Percentiles rank a stretch among this genome's conserved stretches.
Evolutionary conservation across 2,329 filamentous ascomycete species (phyloP).

Genomic region (Aotearoamyces nothofagi): DNA sequence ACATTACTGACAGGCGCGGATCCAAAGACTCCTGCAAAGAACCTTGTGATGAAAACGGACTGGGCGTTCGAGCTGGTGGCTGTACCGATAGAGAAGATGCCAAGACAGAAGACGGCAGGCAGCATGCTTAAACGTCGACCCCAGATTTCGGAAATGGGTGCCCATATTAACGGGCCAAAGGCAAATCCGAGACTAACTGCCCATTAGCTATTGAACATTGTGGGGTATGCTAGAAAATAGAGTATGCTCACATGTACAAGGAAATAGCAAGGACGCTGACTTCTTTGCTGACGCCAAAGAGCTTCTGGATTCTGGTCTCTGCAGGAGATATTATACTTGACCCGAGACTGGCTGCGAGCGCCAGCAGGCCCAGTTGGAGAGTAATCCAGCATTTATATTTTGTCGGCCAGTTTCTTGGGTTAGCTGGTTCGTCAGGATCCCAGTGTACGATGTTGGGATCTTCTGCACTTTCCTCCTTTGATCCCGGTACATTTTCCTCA

Average conservation of each 20-base stretch:
- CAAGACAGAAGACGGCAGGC: slow-evolving; percentile 38
- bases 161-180: slow-evolving; percentile 42
- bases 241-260: slow-evolving; percentile 24
- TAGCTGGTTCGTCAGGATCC: slow-evolving; percentile 21
- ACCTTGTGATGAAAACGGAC: slow-evolving; percentile 48
- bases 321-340: slow-evolving; percentile 35
- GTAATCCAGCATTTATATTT: slow-evolving; percentile 31
- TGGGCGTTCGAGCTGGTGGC: slow-evolving; percentile 40
- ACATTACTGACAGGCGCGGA: slow-evolving; percentile 47
- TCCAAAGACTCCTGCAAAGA: slow-evolving; percentile 48
- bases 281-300: slow-evolving; percentile 26
- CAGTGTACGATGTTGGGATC: slow-evolving; percentile 78
- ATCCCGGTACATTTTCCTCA: background rate
- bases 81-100: slow-evolving; percentile 44
- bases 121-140: slow-evolving; percentile 44
- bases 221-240: background rate
- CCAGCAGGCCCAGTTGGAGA: slow-evolving; percentile 31
- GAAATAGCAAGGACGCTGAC: slow-evolving; percentile 28
- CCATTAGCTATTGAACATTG: slow-evolving; percentile 2
- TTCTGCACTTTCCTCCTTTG: background rate
- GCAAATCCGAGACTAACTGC: slow-evolving; percentile 25
- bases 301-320: slow-evolving; percentile 23
- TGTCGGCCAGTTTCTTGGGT: slow-evolving; percentile 30
- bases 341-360: slow-evolving; percentile 31
- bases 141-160: slow-evolving; percentile 45